Base-by-base conservation (phyloP, 148 eudicot genomes). In the Pouteria glomerata region DNA sequence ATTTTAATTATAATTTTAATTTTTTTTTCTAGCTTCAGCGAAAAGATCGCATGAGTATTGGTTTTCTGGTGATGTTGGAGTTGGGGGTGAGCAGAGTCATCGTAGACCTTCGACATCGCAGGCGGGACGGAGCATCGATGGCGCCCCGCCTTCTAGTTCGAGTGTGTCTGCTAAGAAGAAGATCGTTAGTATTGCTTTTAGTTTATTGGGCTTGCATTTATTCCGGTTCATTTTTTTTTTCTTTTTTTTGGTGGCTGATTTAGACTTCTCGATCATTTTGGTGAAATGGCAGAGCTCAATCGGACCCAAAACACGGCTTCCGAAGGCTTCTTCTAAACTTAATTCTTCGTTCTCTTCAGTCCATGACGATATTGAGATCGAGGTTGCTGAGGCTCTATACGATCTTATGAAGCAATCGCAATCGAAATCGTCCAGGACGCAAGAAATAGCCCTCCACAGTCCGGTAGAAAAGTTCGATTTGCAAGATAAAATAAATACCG, bases 91-190 rank as follows among this genome's bases (percentile, higher is more conserved):
- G 10, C 45, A 26, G 69, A 63, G 34, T 53, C 60, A 27, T 59
- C 45, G 76, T 61, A 51, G 35, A 73, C 55, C 26, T 64, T 63
- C 69, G 50, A 21, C 50, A 47, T 64, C 70, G 26, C 70, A 70
- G 63, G 51, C 48, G 66, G 33, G 8, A 15, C 58, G 47, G 48
- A 42, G 35, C 24, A 57, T 51, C 48, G 31, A 4, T 23, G 6
- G 69, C 30, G 33, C 68, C 21, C 23, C 50, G 19, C 63, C 23
- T 16, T 19, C 50, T 19, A n/a, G 12, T 21, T 61, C 14, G 61
- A 65, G 52, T 35, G 69, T 34, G 15, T 30, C 33, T 31, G 51
- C 7, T 18, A 56, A 4, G 23, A 56, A 41, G 71, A 74, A 44
- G 57, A 66, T 33, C 44, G 42, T 30, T 41, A 74, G 51, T 45